Evolutionary conservation across 2,329 filamentous ascomycete genomes (phyloP).

Genomic region (Alternaria consortialis): DNA sequence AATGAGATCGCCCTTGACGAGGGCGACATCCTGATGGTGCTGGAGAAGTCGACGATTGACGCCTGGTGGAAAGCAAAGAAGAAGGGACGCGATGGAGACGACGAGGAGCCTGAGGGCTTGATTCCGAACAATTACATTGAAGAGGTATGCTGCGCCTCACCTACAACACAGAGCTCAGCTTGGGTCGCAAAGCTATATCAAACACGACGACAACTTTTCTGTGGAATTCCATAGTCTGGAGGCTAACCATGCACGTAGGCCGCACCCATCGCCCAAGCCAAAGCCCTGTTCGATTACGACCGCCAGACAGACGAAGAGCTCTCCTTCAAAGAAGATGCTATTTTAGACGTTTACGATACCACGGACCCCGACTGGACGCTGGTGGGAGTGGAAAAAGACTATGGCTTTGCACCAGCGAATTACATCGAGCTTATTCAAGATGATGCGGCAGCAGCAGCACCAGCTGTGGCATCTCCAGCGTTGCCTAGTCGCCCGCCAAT

Average conservation of each 20-base stretch:
- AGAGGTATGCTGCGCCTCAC: constrained; percentile 66
- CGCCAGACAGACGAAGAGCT: constrained; percentile 97
- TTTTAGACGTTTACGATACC: constrained; percentile 84
- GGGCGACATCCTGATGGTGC: constrained; percentile 86
- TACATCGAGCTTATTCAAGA: constrained; percentile 80
- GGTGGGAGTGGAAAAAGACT: constrained; percentile 84
- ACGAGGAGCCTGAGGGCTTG: constrained; percentile 88
- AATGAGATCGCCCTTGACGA: constrained; percentile 86
- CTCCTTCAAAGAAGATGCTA: constrained; percentile 89
- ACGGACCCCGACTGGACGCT: constrained; percentile 97
- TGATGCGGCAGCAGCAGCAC: constrained; percentile 47
- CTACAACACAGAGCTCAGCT: neutral
- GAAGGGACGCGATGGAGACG: constrained; percentile 77
- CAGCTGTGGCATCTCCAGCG: constrained; percentile 55
- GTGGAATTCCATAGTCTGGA: neutral
- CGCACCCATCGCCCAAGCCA: constrained; percentile 73
- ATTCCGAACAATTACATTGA: constrained; percentile 96
- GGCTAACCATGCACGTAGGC: constrained; percentile 54
- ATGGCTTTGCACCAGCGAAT: constrained; percentile 93
- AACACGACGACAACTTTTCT: neutral
- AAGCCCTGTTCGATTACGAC: constrained; percentile 97
- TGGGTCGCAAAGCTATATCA: constrained; percentile 5
- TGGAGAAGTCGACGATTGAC: constrained; percentile 78
- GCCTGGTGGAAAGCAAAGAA: constrained; percentile 98
- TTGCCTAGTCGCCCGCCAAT: constrained; percentile 53